phyloP scores from a whole-genome alignment of 2,329 filamentous ascomycete genomes.

The Fusarium pininemorale region DNA sequence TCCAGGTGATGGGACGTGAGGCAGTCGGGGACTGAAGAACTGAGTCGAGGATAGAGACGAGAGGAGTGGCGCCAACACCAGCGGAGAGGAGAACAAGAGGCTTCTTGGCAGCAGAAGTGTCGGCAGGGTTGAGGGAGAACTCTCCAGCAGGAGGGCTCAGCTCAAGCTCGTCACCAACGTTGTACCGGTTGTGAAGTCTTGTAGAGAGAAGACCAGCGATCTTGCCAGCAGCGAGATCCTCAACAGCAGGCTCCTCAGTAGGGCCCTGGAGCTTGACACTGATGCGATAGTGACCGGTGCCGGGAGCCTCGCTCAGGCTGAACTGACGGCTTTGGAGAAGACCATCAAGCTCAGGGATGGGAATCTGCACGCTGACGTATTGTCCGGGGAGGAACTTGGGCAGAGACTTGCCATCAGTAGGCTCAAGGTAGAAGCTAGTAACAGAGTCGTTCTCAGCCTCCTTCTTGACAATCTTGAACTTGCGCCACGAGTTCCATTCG shows the following conservation, averaged over 20 bases:
- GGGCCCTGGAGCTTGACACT: conserved; percentile 74
- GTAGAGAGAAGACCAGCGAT: conserved; percentile 62
- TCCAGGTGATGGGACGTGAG: conserved; percentile 65
- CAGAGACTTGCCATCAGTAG: conserved; percentile 63
- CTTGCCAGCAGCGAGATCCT: conserved; percentile 48
- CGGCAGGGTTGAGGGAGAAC: conserved; percentile 67
- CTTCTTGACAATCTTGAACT: conserved; percentile 67
- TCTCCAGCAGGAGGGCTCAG: conserved; percentile 66
- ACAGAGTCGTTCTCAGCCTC: conserved; percentile 68
- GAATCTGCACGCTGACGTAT: conserved; percentile 73
- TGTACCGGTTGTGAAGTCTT: conserved; percentile 58
- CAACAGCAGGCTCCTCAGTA: conserved; percentile 37
- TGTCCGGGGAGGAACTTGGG: conserved; percentile 75
- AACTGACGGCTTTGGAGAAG: conserved; percentile 78
- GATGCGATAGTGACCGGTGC: conserved; percentile 72
- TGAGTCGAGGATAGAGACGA: conserved; percentile 71
- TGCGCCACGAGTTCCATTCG: conserved; percentile 59
- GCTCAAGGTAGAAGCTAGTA: conserved; percentile 75
- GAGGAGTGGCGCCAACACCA: conserved; percentile 74
- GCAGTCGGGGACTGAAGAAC: conserved; percentile 48
- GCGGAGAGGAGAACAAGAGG: conserved; percentile 74
- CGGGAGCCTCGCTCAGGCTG: conserved; percentile 71
- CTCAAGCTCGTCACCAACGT: conserved; percentile 62
- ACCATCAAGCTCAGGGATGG: conserved; percentile 66
- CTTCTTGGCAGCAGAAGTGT: conserved; percentile 51